Percentiles rank a stretch among this genome's conserved stretches.
phyloP scores from a whole-genome alignment of 441 rosid species.

The Euphorbia corollata region DNA sequence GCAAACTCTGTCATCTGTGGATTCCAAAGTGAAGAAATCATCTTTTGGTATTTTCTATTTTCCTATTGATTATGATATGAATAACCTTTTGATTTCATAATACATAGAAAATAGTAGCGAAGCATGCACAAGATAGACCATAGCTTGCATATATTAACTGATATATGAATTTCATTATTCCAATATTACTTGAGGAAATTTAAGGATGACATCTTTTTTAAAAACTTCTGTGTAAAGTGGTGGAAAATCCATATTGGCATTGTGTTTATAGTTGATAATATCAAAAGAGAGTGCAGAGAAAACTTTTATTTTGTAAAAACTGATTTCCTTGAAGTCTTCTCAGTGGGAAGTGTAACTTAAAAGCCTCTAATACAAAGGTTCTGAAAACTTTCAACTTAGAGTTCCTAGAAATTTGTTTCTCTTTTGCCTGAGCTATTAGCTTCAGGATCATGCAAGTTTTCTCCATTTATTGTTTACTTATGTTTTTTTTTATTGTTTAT shows the following conservation, averaged over 20 bases:
- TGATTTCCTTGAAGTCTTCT: not conserved
- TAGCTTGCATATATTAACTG: slow-evolving; percentile 1
- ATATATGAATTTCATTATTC: not conserved
- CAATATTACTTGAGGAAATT: not conserved
- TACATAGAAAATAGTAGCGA: slow-evolving; percentile 5
- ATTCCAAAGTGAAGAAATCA: slow-evolving; percentile 43
- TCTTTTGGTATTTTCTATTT: slow-evolving; percentile 40
- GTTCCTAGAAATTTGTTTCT: not conserved
- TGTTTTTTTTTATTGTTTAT: not conserved
- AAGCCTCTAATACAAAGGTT: not conserved
- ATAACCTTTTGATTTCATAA: not conserved
- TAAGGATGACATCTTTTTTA: slow-evolving; percentile 1
- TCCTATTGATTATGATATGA: not conserved
- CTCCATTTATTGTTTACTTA: not conserved
- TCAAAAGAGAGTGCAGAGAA: not conserved
- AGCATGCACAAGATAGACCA: slow-evolving; percentile 2
- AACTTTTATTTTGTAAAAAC: not conserved
- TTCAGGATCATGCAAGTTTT: slow-evolving; percentile 8
- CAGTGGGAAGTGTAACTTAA: not conserved
- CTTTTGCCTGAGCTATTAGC: not conserved
- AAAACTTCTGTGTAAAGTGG: not conserved
- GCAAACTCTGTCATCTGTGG: slow-evolving; percentile 32
- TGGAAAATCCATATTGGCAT: not conserved
- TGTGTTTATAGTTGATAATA: not conserved
- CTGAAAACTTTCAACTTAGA: not conserved